These are phyloP conservation scores for Annulohypoxylon nitens DNA, from an alignment of 495 filamentous ascomycete genomes.

Conservation along the genomic window DNA sequence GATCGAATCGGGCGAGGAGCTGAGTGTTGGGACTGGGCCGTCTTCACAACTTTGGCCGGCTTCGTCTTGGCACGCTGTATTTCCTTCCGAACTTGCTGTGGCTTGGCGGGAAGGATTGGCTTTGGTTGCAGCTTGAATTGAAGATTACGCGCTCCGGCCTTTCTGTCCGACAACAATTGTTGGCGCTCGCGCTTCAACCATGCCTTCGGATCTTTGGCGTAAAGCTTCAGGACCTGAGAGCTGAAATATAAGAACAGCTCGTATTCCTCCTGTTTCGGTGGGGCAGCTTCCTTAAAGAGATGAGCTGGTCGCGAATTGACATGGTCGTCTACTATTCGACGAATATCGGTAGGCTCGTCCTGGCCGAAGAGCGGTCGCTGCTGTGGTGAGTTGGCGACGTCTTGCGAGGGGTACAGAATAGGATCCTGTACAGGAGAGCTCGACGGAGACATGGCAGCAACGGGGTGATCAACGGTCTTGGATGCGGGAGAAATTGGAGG, in stretches of 20 bases:
- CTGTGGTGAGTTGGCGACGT: constrained; percentile 68
- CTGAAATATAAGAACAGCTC: constrained; percentile 74
- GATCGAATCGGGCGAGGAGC: constrained; percentile 48
- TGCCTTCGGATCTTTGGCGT: constrained; percentile 67
- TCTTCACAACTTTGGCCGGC: constrained; percentile 62
- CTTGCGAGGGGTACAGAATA: constrained; percentile 64
- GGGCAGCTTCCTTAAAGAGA: constrained; percentile 66
- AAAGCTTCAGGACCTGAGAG: constrained; percentile 71
- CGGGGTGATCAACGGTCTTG: constrained; percentile 52
- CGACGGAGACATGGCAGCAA: constrained; percentile 25
- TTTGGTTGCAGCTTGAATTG: constrained; percentile 54
- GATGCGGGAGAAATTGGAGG: constrained; percentile 79
- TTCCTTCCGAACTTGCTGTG: constrained; percentile 47
- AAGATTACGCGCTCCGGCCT: constrained; percentile 47
- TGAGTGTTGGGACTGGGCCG: constrained; percentile 52
- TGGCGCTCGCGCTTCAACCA: constrained; percentile 76
- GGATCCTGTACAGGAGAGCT: constrained; percentile 53
- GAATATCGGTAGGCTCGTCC: constrained; percentile 58
- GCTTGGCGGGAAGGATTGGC: constrained; percentile 59
- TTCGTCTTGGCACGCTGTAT: constrained; percentile 54
- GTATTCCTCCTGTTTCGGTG: constrained; percentile 79
- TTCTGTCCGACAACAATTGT: constrained; percentile 66
- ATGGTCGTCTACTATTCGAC: constrained; percentile 73
- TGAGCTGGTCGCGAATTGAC: constrained; percentile 71
- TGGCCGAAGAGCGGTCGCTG: constrained; percentile 50